Conservation (phyloP, 371 early-diverging fungal genomes). For the Haplosporangium sp. region DNA sequence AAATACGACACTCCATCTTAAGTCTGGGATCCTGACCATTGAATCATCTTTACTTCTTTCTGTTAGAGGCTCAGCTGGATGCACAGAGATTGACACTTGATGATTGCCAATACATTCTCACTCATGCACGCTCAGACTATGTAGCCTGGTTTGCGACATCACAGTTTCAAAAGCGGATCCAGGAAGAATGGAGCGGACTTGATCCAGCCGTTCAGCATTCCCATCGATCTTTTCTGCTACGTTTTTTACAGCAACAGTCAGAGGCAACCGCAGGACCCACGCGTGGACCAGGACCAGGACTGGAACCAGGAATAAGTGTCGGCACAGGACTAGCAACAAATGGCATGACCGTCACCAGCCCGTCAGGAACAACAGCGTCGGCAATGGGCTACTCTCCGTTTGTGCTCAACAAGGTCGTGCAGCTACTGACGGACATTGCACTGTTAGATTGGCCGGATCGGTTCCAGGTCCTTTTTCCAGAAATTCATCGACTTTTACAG, state of each 20-base stretch:
- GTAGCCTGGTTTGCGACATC: conserved; percentile 48
- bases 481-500: conserved; percentile 39
- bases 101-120: conserved; percentile 43
- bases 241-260: conserved; percentile 43
- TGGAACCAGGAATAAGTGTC: conserved; percentile 3
- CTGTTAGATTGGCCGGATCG: conserved; percentile 49
- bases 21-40: background rate
- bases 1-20: too few species aligned
- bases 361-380: conserved; percentile 9
- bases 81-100: conserved; percentile 26
- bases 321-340: too few species aligned
- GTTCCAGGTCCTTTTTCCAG: conserved; percentile 46
- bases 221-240: conserved; percentile 36
- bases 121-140: conserved; percentile 42
- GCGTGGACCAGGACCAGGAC: background rate
- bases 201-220: conserved; percentile 30
- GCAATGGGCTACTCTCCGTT: conserved; percentile 25
- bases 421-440: conserved; percentile 44
- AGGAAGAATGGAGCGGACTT: conserved; percentile 33
- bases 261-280: conserved; percentile 14
- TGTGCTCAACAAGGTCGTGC: conserved; percentile 49
- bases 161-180: conserved; percentile 46
- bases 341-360: background rate
- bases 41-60: background rate
- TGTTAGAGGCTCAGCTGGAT: conserved; percentile 47